phyloP scores from a whole-genome alignment of 2,329 filamentous ascomycete genomes.

The Clarireedia sp. region DNA sequence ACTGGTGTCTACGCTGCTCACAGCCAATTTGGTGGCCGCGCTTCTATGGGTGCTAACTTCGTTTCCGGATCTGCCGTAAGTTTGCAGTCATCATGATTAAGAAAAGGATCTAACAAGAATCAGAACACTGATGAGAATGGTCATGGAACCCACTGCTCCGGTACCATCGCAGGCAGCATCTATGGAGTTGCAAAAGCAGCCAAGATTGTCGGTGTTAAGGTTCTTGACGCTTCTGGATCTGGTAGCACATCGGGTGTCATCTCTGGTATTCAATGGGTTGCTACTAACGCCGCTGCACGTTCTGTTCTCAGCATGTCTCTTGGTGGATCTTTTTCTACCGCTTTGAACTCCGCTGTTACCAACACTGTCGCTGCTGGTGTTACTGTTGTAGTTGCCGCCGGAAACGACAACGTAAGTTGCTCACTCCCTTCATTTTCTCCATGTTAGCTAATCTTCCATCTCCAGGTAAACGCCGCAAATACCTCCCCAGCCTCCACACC shows the following conservation, averaged over 20 bases:
- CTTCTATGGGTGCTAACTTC: conserved; percentile 29
- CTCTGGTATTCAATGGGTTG: conserved; percentile 32
- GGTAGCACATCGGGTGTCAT: conserved; percentile 32
- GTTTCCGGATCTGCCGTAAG: conserved; percentile 22
- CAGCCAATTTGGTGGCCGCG: conserved; percentile 31
- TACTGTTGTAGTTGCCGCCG: conserved; percentile 47
- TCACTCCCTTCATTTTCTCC: too few relatives aligned
- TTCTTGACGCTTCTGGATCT: conserved; percentile 27
- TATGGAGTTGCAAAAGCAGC: conserved; percentile 36
- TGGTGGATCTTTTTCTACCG: conserved; percentile 36
- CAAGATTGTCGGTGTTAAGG: conserved; percentile 34
- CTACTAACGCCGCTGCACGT: conserved; percentile 17
- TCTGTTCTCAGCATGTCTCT: conserved; percentile 50
- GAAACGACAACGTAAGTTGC: conserved; percentile 36
- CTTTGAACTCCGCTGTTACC: conserved; percentile 44
- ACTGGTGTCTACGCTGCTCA: conserved; percentile 31
- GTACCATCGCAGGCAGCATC: conserved; percentile 29
- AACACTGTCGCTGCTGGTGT: conserved; percentile 40
- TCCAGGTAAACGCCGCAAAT: conserved; percentile 29
- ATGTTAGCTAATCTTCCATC: background rate
- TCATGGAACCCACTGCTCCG: conserved; percentile 37
- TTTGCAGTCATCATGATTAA: background rate
- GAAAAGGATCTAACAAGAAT: conserved; percentile 1
- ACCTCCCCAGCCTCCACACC: conserved; percentile 42
- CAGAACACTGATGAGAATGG: conserved; percentile 32